A percentile compares a stretch with the other conserved stretches of the same genome.
phyloP scores from a whole-genome alignment of 768 basidiomycete genomes.

The Pholiota microspora region DNA sequence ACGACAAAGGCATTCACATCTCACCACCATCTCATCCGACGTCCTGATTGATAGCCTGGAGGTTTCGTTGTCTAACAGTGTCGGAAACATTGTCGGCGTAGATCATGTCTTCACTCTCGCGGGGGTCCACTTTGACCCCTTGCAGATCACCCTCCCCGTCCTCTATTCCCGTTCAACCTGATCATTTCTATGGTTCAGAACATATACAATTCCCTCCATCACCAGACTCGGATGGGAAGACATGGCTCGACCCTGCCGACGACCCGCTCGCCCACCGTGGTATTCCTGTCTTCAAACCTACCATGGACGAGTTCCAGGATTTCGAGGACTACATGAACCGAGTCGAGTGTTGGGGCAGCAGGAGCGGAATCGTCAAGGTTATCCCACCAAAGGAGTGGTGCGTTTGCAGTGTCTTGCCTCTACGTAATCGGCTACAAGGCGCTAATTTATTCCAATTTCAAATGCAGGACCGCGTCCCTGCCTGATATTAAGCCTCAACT shows the following conservation, averaged over 20 bases:
- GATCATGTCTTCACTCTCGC: slow-evolving; percentile 34
- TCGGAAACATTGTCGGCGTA: slow-evolving; percentile 5
- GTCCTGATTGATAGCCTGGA: too few relatives aligned
- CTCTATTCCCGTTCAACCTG: slow-evolving; percentile 60
- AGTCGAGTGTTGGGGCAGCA: slow-evolving; percentile 87
- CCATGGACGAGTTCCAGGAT: slow-evolving; percentile 87
- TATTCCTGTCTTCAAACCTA: slow-evolving; percentile 95
- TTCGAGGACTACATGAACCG: slow-evolving; percentile 89
- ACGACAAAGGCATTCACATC: neutral
- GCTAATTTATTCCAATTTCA: slow-evolving; percentile 11
- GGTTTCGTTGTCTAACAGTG: too few relatives aligned
- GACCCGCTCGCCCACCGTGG: slow-evolving; percentile 83
- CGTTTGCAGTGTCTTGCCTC: slow-evolving; percentile 28
- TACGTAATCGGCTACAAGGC: slow-evolving; percentile 8
- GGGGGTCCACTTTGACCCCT: slow-evolving; percentile 42
- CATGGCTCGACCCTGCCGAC: slow-evolving; percentile 75
- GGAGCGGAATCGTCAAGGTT: slow-evolving; percentile 93
- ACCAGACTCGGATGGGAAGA: slow-evolving; percentile 58
- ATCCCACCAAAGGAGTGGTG: slow-evolving; percentile 95
- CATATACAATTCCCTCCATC: slow-evolving; percentile 51
- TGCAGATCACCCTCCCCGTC: slow-evolving; percentile 59
- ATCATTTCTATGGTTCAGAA: slow-evolving; percentile 77
- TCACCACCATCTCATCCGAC: neutral
- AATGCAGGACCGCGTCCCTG: slow-evolving; percentile 61
- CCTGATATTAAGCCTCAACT: slow-evolving; percentile 75